Percentiles rank a stretch among this genome's conserved stretches.
phyloP scores from a whole-genome alignment of 495 filamentous ascomycete species.

The Pyrenula massariospora region DNA sequence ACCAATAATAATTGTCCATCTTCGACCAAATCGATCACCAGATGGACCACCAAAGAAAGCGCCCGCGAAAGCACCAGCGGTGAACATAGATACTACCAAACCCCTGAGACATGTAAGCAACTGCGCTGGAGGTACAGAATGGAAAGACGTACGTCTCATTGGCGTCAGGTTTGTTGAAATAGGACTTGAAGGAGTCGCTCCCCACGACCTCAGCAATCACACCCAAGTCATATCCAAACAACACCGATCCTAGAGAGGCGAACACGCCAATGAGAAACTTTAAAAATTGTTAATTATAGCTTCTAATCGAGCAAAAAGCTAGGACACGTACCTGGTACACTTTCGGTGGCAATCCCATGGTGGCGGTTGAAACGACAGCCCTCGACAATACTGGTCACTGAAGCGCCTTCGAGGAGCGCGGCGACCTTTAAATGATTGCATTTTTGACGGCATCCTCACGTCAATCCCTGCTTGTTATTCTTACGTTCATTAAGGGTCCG shows the following conservation, averaged over 20 bases:
- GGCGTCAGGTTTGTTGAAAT: constrained; percentile 34
- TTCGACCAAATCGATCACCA: constrained; percentile 28
- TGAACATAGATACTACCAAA: constrained; percentile 59
- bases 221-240: constrained; percentile 46
- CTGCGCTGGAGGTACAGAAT: background rate
- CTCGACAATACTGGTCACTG: background rate
- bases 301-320: background rate
- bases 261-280: constrained; percentile 52
- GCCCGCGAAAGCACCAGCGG: constrained; percentile 32
- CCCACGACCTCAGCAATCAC: constrained; percentile 51
- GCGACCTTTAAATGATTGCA: background rate
- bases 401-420: background rate
- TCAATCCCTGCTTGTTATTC: background rate
- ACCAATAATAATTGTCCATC: constrained; percentile 30
- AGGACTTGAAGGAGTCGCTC: constrained; percentile 31
- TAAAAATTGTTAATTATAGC: constrained; percentile 9
- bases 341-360: constrained; percentile 41
- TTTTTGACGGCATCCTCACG: background rate
- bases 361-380: constrained; percentile 4
- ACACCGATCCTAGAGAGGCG: constrained; percentile 48
- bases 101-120: constrained; percentile 27
- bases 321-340: constrained; percentile 39
- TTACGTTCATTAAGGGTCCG: background rate
- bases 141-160: constrained; percentile 39
- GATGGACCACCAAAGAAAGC: constrained; percentile 23